Evolutionary conservation across 2,329 filamentous ascomycete genomes (phyloP), one percentile per base, ranked within the genome.

Genomic region (Calonectria crousiana): DNA sequence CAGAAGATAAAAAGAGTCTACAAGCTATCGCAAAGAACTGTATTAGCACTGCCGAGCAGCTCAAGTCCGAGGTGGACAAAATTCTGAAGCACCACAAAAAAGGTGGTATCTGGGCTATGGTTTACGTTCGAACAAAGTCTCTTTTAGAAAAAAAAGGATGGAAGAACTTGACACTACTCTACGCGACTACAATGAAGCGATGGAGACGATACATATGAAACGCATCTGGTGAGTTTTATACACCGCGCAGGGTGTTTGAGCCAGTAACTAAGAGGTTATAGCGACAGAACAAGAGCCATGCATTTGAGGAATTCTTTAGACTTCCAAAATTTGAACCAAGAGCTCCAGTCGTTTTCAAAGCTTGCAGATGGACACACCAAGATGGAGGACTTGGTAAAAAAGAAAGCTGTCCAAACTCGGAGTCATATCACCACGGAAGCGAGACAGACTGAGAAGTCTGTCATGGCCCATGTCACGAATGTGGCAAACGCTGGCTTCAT

Each of bases 361-460:
- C 67, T 71, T 20, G 62, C 36, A 10, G 14, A 34, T 8, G 69
- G 69, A 18, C 20, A 38, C 32, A 67, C 51, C 0, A 58, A 67
- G n/a, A 58, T 67, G n/a, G 51, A 71, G 18, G 62, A 60, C 30
- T 51, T 71, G 20, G 5, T 71, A 4, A 58, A 28, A 6, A n/a
- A 38, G n/a, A 62, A 67, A 66, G 36, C 14, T 18, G 16, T n/a
- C 8, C 13, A 28, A 9, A 71, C 69, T 30, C 62, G 62, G n/a
- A 34, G 67, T 30, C 38, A n/a, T 6, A 14, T 71, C 30, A 58
- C 23, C 23, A 34, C 6, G 4, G 69, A 49, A 49, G 38, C 23
- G 11, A 26, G 13, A 14, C 28, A 26, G 30, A 32, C 38, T 4
- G 49, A 49, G 23, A 23, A 13, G 26, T n/a, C 58, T 16, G 41